Evolutionary conservation across 1,284 basidiomycete genomes (phyloP), one percentile per base, ranked within the genome.

Genomic region (Amylostereum areolatum): DNA sequence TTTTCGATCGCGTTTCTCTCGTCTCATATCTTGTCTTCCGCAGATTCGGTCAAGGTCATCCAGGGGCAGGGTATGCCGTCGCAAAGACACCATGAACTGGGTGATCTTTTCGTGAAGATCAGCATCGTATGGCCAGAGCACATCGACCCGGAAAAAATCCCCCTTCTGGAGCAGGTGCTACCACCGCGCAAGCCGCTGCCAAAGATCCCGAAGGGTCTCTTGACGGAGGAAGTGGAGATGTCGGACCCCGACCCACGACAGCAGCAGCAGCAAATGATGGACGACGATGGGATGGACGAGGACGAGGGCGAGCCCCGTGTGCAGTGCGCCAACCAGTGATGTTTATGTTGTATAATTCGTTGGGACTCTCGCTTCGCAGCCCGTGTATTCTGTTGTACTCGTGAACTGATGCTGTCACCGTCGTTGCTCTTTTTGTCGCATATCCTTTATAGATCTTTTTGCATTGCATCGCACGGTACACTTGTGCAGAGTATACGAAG

Each of bases 11-110:
- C 43, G 25, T 46, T 29, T 50, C 5, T 44, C 12, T 45, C 46
- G 50, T n/a, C 53, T 55, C 40, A 56, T 53, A 24, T 45, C 29
- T 44, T 50, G 29, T 43, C 33, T 49, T 31, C 57, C 52, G 37
- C 57, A 95, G 93, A 86, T 55, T 83, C 89, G 37, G 66, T 95
- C 64, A 98, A 98, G 73, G 86, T 96, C 55, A 89, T 99, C 57
- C 81, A 83, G 46, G 89, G 89, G 6, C 94, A 98, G 70, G 97
- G 97, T 57, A 99, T 99, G 97, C 97, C 96, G 35, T 97, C 96
- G 52, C 90, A 89, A 69, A 85, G 97, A 57, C 95, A 98, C 71
- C 97, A 99, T 72, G 95, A 99, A 66, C 80, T 86, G 45, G 97
- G 97, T 40, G 94, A 99, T 69, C 78, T 99, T 56, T 95, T 87